Evolutionary conservation across 1,139 yeast genomes (phyloP).

Genomic region (Meyerozyma elateridarum): DNA sequence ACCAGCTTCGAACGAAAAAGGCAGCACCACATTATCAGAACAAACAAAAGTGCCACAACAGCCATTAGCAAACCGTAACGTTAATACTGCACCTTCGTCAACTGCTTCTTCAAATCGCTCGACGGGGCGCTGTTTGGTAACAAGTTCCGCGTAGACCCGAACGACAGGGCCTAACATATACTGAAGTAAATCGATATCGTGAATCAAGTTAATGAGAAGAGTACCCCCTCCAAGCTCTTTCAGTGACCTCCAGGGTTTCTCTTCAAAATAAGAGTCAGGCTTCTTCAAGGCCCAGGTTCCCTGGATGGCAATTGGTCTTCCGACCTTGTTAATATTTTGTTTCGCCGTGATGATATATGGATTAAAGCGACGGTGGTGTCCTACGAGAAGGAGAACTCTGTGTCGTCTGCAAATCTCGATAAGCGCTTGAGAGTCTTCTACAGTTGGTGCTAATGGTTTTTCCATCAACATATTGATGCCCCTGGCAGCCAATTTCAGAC

Average conservation of each 20-base stretch:
- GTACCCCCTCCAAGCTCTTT: constrained; percentile 36
- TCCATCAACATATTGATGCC: constrained; percentile 38
- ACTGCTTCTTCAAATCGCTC: constrained; percentile 18
- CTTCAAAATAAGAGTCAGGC: constrained; percentile 31
- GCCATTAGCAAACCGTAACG: constrained; percentile 34
- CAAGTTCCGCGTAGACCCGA: constrained; percentile 35
- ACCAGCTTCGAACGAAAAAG: constrained; percentile 38
- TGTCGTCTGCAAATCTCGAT: constrained; percentile 22
- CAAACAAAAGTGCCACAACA: constrained; percentile 40
- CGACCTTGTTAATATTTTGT: constrained; percentile 25
- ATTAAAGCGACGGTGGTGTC: constrained; percentile 43
- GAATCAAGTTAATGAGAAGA: constrained; percentile 36
- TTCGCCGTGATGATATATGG: constrained; percentile 37
- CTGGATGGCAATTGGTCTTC: constrained; percentile 33
- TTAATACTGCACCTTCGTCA: constrained; percentile 43
- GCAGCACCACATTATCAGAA: constrained; percentile 39
- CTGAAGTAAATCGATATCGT: constrained; percentile 39
- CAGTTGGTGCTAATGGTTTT: constrained; percentile 37
- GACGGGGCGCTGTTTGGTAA: constrained; percentile 25
- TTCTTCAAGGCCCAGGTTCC: constrained; percentile 40
- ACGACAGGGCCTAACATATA: constrained; percentile 37
- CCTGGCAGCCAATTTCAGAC: constrained; percentile 28
- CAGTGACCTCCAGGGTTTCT: constrained; percentile 38
- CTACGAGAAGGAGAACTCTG: constrained; percentile 32
- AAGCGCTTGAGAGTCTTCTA: constrained; percentile 31